Conservation (phyloP, 768 basidiomycete species). For the Mycena metata region DNA sequence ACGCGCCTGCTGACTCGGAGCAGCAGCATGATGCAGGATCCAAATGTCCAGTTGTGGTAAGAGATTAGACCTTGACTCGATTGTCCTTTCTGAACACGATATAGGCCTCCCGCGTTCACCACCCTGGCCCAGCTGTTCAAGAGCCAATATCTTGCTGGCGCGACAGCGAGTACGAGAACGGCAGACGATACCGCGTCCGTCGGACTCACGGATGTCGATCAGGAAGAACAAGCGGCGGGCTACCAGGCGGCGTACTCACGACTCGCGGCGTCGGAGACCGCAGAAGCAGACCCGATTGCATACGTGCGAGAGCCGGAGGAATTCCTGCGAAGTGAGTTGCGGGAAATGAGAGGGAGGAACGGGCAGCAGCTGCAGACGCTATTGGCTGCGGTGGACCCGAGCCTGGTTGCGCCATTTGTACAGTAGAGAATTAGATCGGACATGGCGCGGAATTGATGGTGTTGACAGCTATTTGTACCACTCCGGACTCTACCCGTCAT, state of each 20-base stretch:
- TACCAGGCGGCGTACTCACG: constrained; percentile 97
- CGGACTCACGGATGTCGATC: constrained; percentile 83
- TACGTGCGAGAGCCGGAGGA: constrained; percentile 70
- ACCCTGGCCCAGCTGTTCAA: constrained; percentile 82
- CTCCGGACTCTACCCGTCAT: constrained; percentile 23
- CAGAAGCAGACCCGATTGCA: constrained; percentile 70
- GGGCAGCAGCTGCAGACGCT: constrained; percentile 54
- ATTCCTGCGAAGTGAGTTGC: constrained; percentile 64
- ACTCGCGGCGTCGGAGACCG: constrained; percentile 83
- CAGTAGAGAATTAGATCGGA: not conserved
- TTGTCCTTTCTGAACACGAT: not conserved
- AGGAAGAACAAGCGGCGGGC: constrained; percentile 89
- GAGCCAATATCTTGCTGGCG: constrained; percentile 76
- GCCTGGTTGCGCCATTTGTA: constrained; percentile 45
- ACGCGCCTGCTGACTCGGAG: constrained; percentile 85
- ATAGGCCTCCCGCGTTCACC: constrained; percentile 78
- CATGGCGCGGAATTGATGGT: no score
- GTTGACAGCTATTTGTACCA: not conserved
- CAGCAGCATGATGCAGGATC: constrained; percentile 73
- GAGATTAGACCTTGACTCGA: constrained; percentile 28
- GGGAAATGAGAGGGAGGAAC: constrained; percentile 51
- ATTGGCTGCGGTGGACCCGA: constrained; percentile 50
- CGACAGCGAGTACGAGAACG: constrained; percentile 48
- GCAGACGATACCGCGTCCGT: constrained; percentile 56
- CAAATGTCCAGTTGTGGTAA: constrained; percentile 76